Conservation (phyloP, 352 stramenopile species). For the Pythium sp. region DNA sequence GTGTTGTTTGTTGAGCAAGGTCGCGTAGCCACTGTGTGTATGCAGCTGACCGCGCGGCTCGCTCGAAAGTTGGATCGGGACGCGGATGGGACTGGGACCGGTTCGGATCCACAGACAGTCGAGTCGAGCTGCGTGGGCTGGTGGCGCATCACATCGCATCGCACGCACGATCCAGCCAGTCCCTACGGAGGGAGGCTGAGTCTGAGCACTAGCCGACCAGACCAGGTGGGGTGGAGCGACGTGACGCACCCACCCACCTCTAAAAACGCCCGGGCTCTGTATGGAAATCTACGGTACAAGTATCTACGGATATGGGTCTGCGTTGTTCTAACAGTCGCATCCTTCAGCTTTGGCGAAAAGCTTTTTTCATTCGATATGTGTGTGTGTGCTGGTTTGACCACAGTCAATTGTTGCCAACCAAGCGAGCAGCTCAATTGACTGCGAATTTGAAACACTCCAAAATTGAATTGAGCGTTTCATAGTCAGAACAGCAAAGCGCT, state of each 20-base stretch:
- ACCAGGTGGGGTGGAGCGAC: background rate
- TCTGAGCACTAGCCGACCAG: background rate
- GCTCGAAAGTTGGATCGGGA: constrained; percentile 4
- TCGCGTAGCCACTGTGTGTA: background rate
- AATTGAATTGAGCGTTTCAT: background rate
- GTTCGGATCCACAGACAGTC: constrained; percentile 4
- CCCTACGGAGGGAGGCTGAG: background rate
- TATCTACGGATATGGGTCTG: too few species aligned
- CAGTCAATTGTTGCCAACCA: background rate
- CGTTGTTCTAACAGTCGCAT: background rate
- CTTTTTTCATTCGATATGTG: background rate
- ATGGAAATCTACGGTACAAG: constrained; percentile 1
- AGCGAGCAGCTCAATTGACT: background rate
- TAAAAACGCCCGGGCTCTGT: background rate
- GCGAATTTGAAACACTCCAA: background rate
- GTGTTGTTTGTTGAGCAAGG: background rate
- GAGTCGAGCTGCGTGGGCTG: background rate
- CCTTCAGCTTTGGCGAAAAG: background rate
- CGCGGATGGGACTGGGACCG: constrained; percentile 3
- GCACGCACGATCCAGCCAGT: background rate
- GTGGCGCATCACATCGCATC: constrained; percentile 4
- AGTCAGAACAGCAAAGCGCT: background rate
- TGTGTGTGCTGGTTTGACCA: background rate
- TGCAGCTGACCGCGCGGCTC: background rate
- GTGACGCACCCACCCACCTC: constrained; percentile 1